phyloP scores from a whole-genome alignment of 2,329 filamentous ascomycete species.

The Parascedosporium putredinis region DNA sequence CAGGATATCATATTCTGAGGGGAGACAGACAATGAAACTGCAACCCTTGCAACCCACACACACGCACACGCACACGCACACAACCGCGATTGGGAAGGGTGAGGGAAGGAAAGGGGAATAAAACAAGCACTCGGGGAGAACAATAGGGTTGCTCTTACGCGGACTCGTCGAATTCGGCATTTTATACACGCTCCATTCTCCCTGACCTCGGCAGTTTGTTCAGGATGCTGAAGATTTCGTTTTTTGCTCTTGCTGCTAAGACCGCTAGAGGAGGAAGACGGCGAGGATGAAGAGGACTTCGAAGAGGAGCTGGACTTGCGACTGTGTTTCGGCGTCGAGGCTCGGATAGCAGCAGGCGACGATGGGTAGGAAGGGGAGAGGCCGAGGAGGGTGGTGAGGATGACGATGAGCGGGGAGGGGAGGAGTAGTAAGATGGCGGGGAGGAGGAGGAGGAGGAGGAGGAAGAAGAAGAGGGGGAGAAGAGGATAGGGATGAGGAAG shows the following conservation, averaged over 20 bases:
- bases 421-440: not conserved
- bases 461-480: slow-evolving; percentile 2
- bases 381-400: not conserved
- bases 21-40: no score
- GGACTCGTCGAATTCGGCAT: slow-evolving; percentile 9
- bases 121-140: no score
- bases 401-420: slow-evolving; percentile 5
- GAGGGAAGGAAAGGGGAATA: not conserved
- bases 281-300: no score
- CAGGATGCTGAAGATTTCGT: slow-evolving; percentile 6
- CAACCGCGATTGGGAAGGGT: no score
- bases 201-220: slow-evolving; percentile 8
- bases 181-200: slow-evolving; percentile 8
- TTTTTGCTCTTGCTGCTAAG: slow-evolving; percentile 7
- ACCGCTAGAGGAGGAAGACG: not conserved
- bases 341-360: not conserved
- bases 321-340: slow-evolving; percentile 6
- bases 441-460: not conserved
- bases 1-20: no score
- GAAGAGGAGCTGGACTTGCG: slow-evolving; percentile 4
- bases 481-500: slow-evolving; percentile 6
- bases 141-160: slow-evolving; percentile 9
- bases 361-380: slow-evolving; percentile 3
- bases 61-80: no score
- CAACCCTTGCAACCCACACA: no score